Evolutionary conservation across 768 basidiomycete genomes (phyloP).

Genomic region (Serendipita vermifera): DNA sequence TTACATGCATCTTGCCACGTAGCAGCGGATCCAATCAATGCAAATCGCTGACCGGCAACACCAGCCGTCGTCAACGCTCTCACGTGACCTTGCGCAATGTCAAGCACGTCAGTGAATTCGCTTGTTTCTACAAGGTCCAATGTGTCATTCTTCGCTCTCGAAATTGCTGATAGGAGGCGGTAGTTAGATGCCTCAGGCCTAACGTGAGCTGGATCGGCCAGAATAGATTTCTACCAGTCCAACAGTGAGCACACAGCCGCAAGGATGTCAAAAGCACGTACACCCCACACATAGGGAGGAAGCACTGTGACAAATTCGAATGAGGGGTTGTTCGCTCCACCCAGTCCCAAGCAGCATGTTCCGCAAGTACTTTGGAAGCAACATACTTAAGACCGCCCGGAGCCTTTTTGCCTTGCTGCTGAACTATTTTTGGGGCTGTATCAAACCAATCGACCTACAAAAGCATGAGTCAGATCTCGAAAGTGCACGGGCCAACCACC

Average conservation of each 20-base stretch:
- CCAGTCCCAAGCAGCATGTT: slow-evolving; percentile 1
- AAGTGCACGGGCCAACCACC: no score
- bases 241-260: not conserved
- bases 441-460: slow-evolving; percentile 12
- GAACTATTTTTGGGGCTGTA: not conserved
- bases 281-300: slow-evolving; percentile 7
- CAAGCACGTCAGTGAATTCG: slow-evolving; percentile 33
- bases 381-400: not conserved
- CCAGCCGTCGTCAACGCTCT: slow-evolving; percentile 37
- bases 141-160: not conserved
- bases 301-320: slow-evolving; percentile 12
- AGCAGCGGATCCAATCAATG: not conserved
- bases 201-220: not conserved
- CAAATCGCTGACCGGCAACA: slow-evolving; percentile 44
- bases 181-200: not conserved
- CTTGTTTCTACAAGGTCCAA: not conserved
- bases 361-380: slow-evolving; percentile 10
- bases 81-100: slow-evolving; percentile 42
- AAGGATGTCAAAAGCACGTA: not conserved
- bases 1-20: not conserved
- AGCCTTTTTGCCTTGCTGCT: not conserved
- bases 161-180: not conserved
- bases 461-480: no score
- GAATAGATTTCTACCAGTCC: not conserved
- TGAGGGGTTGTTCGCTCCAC: not conserved